Conservation (phyloP, 306 rosid species). For the Trichosanthes truncata region DNA sequence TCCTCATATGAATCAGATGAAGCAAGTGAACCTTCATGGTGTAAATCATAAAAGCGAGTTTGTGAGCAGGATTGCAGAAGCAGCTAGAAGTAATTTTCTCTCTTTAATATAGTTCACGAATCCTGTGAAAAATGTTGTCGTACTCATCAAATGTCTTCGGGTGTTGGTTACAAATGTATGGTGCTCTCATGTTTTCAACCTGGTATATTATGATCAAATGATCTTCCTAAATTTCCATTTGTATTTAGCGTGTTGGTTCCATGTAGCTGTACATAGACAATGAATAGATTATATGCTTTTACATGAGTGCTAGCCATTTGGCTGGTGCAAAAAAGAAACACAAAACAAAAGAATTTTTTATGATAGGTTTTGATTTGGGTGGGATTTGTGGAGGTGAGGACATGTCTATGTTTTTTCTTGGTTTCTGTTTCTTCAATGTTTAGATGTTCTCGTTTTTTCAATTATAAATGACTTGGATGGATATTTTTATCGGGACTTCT, state of each 20-base stretch:
- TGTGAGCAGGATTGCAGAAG: conserved; percentile 43
- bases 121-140: neutral
- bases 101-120: conserved; percentile 7
- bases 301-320: neutral
- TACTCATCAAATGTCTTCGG: neutral
- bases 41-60: conserved; percentile 48
- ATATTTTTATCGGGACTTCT: neutral
- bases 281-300: neutral
- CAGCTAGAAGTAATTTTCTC: conserved; percentile 43
- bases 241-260: neutral
- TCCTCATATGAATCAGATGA: conserved; percentile 39
- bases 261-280: neutral
- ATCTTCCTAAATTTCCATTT: neutral
- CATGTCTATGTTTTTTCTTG: neutral
- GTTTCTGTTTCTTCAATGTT: neutral
- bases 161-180: neutral
- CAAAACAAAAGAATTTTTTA: neutral
- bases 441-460: neutral
- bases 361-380: neutral
- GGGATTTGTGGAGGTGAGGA: neutral
- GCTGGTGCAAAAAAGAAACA: neutral
- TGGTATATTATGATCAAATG: neutral
- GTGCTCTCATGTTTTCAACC: neutral
- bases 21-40: conserved; percentile 47
- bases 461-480: neutral